These are phyloP conservation scores for Candida schatavii DNA, from an alignment of 805 yeast genomes.

Conservation along the genomic window DNA sequence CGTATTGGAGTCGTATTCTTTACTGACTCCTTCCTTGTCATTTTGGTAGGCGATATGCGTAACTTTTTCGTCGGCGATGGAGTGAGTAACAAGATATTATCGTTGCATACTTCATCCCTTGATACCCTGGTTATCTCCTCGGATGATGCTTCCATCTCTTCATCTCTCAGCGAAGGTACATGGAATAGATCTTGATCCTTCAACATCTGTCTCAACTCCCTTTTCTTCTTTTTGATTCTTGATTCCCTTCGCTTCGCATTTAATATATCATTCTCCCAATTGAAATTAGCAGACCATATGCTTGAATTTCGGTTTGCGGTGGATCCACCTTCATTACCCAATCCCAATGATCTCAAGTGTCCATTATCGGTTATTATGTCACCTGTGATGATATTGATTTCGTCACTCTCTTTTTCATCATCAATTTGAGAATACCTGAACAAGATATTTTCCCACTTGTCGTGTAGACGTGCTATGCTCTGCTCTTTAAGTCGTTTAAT, in stretches of 20 bases:
- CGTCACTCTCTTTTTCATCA: slow-evolving; percentile 55
- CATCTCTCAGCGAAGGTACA: not conserved
- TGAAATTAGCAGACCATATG: slow-evolving; percentile 4
- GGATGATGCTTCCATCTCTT: not conserved
- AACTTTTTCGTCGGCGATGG: slow-evolving; percentile 30
- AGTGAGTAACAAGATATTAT: slow-evolving; percentile 23
- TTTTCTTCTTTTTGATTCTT: slow-evolving; percentile 16
- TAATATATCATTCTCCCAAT: slow-evolving; percentile 1
- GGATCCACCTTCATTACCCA: slow-evolving; percentile 2
- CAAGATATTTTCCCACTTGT: slow-evolving; percentile 52
- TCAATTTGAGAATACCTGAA: slow-evolving; percentile 48
- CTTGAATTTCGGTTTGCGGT: not conserved
- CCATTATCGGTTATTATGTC: slow-evolving; percentile 65
- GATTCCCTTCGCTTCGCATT: slow-evolving; percentile 10
- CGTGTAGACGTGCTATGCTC: slow-evolving; percentile 24
- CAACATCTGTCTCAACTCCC: slow-evolving; percentile 1
- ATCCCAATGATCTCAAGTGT: slow-evolving; percentile 51
- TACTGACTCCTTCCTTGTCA: too few species aligned
- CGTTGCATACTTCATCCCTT: slow-evolving; percentile 12
- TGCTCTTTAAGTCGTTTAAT: slow-evolving; percentile 24
- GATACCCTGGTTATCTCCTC: not conserved
- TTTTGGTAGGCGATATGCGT: slow-evolving; percentile 8
- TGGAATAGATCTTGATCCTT: slow-evolving; percentile 5
- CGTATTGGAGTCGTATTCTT: too few species aligned
- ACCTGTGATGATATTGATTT: slow-evolving; percentile 65